phyloP scores from a whole-genome alignment of 2,329 filamentous ascomycete genomes.

The Pyricularia sp. region DNA sequence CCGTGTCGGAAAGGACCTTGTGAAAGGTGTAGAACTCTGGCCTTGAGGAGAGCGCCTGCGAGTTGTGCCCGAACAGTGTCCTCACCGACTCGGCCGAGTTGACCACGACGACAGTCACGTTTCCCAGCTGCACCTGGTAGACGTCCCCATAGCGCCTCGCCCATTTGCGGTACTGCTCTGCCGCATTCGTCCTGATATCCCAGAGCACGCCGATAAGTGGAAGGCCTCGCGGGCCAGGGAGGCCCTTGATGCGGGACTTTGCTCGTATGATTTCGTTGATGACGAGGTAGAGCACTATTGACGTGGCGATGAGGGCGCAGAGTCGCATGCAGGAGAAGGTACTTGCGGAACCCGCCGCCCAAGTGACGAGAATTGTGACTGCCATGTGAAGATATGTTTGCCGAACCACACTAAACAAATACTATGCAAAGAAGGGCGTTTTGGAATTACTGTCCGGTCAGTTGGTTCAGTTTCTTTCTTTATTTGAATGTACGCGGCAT shows the following conservation, averaged over 20 bases:
- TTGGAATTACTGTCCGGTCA: neutral
- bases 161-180: constrained; percentile 6
- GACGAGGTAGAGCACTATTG: constrained; percentile 4
- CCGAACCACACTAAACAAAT: neutral
- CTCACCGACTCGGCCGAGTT: constrained; percentile 43
- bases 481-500: neutral
- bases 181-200: constrained; percentile 10
- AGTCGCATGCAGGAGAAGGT: neutral
- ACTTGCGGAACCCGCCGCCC: neutral
- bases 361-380: neutral
- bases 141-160: constrained; percentile 34
- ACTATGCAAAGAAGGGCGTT: neutral
- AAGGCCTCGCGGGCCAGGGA: constrained; percentile 10
- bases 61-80: constrained; percentile 32
- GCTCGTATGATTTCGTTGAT: constrained; percentile 5
- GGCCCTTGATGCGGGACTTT: constrained; percentile 1
- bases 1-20: constrained; percentile 51
- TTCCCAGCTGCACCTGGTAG: constrained; percentile 49
- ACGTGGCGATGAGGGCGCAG: neutral
- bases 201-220: constrained; percentile 13
- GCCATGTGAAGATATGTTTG: neutral
- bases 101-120: constrained; percentile 45
- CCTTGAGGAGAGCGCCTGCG: constrained; percentile 43
- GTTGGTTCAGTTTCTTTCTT: too few species aligned
- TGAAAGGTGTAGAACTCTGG: constrained; percentile 52